phyloP scores from a whole-genome alignment of 2,329 filamentous ascomycete species.

The Aureobasidium uvarum region DNA sequence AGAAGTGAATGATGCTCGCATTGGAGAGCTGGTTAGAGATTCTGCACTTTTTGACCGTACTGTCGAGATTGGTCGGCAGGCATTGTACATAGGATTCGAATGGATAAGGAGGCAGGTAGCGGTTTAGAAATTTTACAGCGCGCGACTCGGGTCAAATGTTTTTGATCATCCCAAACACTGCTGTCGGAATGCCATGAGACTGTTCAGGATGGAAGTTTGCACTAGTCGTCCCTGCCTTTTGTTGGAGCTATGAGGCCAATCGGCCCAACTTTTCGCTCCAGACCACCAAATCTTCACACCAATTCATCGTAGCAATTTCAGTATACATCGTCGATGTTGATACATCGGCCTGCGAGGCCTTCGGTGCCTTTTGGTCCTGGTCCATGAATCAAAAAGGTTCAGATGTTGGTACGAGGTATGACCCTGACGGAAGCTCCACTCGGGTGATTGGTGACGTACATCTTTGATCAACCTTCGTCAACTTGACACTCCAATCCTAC shows the following conservation, averaged over 20 bases:
- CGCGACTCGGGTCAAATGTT: slow-evolving; percentile 4
- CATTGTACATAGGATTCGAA: slow-evolving; percentile 1
- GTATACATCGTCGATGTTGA: no score
- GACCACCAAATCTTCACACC: no score
- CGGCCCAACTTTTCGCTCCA: neutral
- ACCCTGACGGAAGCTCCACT: slow-evolving; percentile 12
- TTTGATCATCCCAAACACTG: neutral
- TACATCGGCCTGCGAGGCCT: no score
- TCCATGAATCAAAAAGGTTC: neutral
- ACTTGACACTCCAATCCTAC: neutral
- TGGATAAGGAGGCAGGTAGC: neutral
- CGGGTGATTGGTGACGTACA: slow-evolving; percentile 8
- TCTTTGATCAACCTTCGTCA: neutral
- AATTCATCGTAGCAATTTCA: no score
- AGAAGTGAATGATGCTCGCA: neutral
- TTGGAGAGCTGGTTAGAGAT: neutral
- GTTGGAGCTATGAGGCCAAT: neutral
- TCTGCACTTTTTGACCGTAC: neutral
- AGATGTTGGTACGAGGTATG: neutral
- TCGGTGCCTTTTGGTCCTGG: no score
- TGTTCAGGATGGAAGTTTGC: no score
- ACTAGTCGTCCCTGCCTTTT: neutral
- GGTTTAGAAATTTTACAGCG: slow-evolving; percentile 2
- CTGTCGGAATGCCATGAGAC: no score
- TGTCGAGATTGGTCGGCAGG: neutral